Evolutionary conservation across 1,139 yeast species (phyloP).

Genomic region (Starmera stellimalicola): DNA sequence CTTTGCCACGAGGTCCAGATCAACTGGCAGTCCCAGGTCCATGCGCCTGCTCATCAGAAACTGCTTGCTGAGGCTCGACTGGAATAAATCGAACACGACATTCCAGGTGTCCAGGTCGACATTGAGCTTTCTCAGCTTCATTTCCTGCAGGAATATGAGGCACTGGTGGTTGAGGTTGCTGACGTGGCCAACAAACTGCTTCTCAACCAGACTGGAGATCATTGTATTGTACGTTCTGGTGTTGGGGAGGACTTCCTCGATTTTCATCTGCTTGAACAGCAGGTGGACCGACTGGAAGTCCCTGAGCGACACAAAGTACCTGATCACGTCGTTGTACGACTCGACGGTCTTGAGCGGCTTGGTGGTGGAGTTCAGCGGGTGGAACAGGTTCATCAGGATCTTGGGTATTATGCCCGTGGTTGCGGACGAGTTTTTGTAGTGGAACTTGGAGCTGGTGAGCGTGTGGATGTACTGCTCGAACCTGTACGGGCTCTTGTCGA

Average conservation of each 20-base stretch:
- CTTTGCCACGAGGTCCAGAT: conserved; percentile 1
- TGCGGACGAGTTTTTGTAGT: conserved; percentile 23
- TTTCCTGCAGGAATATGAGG: conserved; percentile 24
- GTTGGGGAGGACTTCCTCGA: conserved; percentile 26
- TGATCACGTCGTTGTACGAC: conserved; percentile 35
- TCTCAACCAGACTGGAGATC: conserved; percentile 20
- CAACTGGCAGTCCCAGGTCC: conserved; percentile 18
- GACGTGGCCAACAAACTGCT: conserved; percentile 20
- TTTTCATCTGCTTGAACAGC: conserved; percentile 31
- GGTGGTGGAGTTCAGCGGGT: conserved; percentile 29
- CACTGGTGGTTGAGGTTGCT: conserved; percentile 23
- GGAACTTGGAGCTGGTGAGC: conserved; percentile 26
- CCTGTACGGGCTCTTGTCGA: conserved; percentile 15
- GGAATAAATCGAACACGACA: conserved; percentile 20
- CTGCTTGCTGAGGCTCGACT: conserved; percentile 21
- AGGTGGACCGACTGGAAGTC: conserved; percentile 30
- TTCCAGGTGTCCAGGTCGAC: conserved; percentile 34
- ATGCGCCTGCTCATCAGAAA: conserved; percentile 20
- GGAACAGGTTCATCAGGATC: conserved; percentile 28
- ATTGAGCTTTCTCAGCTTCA: conserved; percentile 21
- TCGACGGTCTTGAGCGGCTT: conserved; percentile 23
- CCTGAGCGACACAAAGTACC: conserved; percentile 23
- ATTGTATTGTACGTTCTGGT: conserved; percentile 35
- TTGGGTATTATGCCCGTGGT: conserved; percentile 26
- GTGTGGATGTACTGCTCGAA: conserved; percentile 25